A percentile compares a stretch with the other conserved stretches of the same genome.
These are phyloP conservation scores for Ceratocystis papillata DNA, from an alignment of 2,329 filamentous ascomycete species.

Conservation along the genomic window DNA sequence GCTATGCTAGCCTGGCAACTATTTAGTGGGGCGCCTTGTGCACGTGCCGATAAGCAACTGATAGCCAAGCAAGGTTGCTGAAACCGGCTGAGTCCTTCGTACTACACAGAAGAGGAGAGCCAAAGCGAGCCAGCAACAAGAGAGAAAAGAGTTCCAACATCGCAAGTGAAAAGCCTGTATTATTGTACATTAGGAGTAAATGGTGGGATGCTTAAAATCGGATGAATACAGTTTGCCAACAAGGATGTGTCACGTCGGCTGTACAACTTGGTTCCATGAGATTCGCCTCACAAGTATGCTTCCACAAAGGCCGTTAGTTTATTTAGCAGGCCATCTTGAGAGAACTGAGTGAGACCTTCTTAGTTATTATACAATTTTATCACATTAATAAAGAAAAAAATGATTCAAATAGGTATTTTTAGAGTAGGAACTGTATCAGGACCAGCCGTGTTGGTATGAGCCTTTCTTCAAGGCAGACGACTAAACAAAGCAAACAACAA, in stretches of 20 bases:
- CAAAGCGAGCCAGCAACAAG: not conserved
- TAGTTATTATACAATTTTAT: not conserved
- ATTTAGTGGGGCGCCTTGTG: not conserved
- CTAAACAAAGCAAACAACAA: slow-evolving; percentile 1
- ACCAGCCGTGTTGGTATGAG: slow-evolving; percentile 14
- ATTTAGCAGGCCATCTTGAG: not conserved
- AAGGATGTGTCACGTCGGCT: not conserved
- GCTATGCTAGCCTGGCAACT: not conserved
- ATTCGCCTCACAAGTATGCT: not conserved
- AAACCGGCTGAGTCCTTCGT: not conserved
- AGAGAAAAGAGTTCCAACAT: not conserved
- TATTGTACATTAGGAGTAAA: not conserved
- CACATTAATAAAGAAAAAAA: not conserved
- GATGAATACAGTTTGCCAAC: slow-evolving; percentile 11
- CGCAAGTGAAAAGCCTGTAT: not conserved
- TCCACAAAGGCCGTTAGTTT: not conserved
- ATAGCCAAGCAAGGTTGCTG: not conserved
- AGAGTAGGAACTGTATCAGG: not conserved
- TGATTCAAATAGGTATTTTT: slow-evolving; percentile 4
- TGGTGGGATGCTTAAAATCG: not conserved
- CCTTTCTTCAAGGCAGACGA: slow-evolving; percentile 15
- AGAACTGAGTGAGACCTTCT: not conserved
- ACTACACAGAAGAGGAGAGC: not conserved
- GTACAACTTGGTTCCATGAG: not conserved
- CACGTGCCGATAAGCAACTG: slow-evolving; percentile 16